phyloP scores from a whole-genome alignment of 192 early-diverging fungal genomes.

The Spinellus fusiger region DNA sequence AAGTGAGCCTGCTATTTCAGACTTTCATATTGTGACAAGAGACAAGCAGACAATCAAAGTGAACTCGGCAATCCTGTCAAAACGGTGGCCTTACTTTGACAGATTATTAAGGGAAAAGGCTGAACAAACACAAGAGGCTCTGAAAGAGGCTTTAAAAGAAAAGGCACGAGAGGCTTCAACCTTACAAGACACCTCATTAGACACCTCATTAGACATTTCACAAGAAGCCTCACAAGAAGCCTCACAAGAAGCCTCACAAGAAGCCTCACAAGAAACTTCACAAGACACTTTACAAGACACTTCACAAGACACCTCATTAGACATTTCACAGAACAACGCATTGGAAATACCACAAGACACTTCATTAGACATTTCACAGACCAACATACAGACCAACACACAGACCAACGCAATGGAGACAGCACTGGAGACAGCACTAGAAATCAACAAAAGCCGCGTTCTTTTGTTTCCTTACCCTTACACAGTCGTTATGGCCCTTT shows the following conservation, averaged over 20 bases:
- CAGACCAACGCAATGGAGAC: not conserved
- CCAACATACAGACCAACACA: no score
- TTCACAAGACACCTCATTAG: not conserved
- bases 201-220: no score
- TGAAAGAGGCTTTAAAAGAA: not conserved
- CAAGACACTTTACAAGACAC: not conserved
- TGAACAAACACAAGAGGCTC: not conserved
- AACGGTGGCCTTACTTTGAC: constrained; percentile 55
- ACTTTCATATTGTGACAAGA: constrained; percentile 50
- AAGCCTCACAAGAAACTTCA: not conserved
- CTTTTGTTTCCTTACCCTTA: constrained; percentile 42
- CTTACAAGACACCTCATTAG: no score
- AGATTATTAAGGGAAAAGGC: constrained; percentile 27
- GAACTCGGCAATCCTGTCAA: constrained; percentile 46
- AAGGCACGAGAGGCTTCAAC: not conserved
- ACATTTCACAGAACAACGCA: no score
- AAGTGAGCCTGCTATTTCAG: constrained; percentile 49
- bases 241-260: not conserved
- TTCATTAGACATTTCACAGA: no score
- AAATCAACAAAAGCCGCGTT: constrained; percentile 19
- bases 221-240: not conserved
- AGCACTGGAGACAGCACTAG: not conserved
- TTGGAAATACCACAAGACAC: no score
- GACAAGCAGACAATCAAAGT: constrained; percentile 49
- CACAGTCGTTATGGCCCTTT: constrained; percentile 48